These are phyloP conservation scores for Dioscorea alata DNA, from an alignment of 106 monocot genomes.

Conservation along the genomic window DNA sequence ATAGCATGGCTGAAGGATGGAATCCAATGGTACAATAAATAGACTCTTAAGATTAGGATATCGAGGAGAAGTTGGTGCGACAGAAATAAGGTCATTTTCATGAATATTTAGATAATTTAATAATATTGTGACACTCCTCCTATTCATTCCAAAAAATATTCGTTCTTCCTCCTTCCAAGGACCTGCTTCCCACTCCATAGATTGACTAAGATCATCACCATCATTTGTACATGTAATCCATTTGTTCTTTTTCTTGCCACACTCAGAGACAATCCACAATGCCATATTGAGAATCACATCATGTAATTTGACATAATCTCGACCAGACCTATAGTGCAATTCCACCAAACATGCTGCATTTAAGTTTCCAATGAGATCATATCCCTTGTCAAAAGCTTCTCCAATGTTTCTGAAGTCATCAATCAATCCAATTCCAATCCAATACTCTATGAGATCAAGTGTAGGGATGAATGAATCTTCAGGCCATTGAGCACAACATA, in stretches of 20 bases:
- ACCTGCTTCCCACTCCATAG: neutral
- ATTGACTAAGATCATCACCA: neutral
- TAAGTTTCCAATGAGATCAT: neutral
- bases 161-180: neutral
- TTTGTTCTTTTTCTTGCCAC: neutral
- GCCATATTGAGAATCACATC: constrained; percentile 8
- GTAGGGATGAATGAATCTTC: constrained; percentile 13
- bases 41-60: neutral
- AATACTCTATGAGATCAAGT: constrained; percentile 15
- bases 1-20: no score
- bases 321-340: neutral
- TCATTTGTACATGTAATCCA: neutral
- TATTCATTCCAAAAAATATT: neutral
- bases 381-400: neutral
- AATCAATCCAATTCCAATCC: constrained; percentile 15
- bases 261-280: constrained; percentile 11
- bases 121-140: no score
- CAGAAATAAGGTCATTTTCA: neutral
- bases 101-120: neutral
- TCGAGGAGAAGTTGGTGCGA: neutral
- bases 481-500: constrained; percentile 20
- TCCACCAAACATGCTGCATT: constrained; percentile 9
- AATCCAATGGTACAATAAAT: no score
- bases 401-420: neutral
- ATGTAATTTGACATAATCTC: constrained; percentile 9